Evolutionary conservation across 805 yeast genomes (phyloP), one percentile per base, ranked within the genome.

Genomic region (Torulaspora indica): DNA sequence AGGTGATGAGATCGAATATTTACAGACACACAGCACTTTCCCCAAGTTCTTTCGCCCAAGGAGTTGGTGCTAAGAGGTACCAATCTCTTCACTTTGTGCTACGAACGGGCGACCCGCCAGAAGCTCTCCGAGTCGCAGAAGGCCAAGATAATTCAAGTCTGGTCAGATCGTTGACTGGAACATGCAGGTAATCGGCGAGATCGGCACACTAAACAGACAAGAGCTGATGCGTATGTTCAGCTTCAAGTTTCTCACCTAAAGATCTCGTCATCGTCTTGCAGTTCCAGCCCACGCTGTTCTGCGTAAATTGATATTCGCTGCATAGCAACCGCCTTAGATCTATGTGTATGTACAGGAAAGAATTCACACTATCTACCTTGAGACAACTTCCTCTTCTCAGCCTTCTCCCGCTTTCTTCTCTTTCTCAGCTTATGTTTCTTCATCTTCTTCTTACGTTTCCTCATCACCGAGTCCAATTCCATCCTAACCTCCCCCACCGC

Each of bases 341-440:
- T 30, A 34, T 14, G 24, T 17, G 25, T 42, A 50, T 41, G 46
- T 42, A 43, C 46, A 42, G 20, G 44, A 42, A 31, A 35, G 23
- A 32, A 29, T 38, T 17, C 24, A 29, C 31, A 35, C 45, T 50
- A 60, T 37, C 61, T 61, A 50, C 67, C 66, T 49, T 60, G 67
- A 6, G 82, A 81, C 56, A 80, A 69, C 66, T 82, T 83, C 66
- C 80, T 80, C 77, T 77, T 82, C 63, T 82, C 72, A 12, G 93
- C 84, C 67, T 95, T 78, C 68, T 90, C 95, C 36, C 82, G 86
- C 78, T 82, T 89, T 79, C 97, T 85, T 78, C 98, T 85, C 82
- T 93, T 93, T 73, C 93, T 85, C 66, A 88, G 76, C 74, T 93
- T 93, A 70, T 93, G 98, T 64, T 90, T 87, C 79, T 91, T 93